phyloP scores from a whole-genome alignment of 2,329 filamentous ascomycete genomes.

The Hymenotorrendiella dingleyae region DNA sequence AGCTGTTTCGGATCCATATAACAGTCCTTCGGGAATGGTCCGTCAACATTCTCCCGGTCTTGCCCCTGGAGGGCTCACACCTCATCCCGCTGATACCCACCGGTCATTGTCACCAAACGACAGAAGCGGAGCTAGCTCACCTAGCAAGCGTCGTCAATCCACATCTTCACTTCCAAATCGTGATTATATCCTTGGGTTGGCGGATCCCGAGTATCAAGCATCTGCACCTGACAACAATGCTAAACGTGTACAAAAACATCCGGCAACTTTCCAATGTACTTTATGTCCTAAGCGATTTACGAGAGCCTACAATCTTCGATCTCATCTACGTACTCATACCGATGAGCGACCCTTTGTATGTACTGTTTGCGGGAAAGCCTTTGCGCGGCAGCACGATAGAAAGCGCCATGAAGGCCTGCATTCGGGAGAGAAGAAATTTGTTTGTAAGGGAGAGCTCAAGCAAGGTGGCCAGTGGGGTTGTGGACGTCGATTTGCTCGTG shows the following conservation, averaged over 20 bases:
- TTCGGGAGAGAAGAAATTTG: conserved; percentile 97
- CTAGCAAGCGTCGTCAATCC: conserved; percentile 49
- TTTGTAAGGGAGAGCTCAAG: conserved; percentile 88
- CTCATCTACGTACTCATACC: conserved; percentile 91
- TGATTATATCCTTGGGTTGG: conserved; percentile 82
- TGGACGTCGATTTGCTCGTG: conserved; percentile 85
- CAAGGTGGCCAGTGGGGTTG: conserved; percentile 85
- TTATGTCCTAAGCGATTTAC: conserved; percentile 96
- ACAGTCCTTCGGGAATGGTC: conserved; percentile 36
- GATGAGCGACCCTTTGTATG: conserved; percentile 97
- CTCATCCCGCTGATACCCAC: conserved; percentile 39
- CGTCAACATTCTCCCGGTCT: conserved; percentile 42
- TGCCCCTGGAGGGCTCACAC: conserved; percentile 45
- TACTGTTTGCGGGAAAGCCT: conserved; percentile 93
- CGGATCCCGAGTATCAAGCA: conserved; percentile 77
- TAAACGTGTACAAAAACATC: conserved; percentile 94
- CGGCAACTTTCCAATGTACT: conserved; percentile 91
- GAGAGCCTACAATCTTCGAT: conserved; percentile 90
- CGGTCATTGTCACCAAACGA: conserved; percentile 56
- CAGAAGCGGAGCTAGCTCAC: conserved; percentile 43
- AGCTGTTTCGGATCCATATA: conserved; percentile 32
- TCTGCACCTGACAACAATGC: conserved; percentile 51
- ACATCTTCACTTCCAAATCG: conserved; percentile 53
- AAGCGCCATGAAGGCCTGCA: conserved; percentile 96
- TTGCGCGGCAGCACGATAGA: conserved; percentile 93